Conservation (phyloP, 164 flowering plant species). For the Hamamelis virginiana region DNA sequence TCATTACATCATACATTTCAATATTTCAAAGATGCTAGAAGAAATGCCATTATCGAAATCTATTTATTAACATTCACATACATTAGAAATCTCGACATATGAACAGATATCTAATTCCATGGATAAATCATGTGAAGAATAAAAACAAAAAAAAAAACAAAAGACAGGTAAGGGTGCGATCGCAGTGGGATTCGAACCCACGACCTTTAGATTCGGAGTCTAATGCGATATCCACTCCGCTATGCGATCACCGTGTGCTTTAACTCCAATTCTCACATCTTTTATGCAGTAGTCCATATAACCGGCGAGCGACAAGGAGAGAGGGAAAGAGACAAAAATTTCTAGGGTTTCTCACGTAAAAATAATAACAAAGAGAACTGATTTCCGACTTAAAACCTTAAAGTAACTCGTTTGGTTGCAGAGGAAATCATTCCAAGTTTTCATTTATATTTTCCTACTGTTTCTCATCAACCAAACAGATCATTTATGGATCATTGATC, state of each 20-base stretch:
- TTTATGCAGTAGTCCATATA: background rate
- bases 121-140: constrained; percentile 5
- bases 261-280: background rate
- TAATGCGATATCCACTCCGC: constrained; percentile 99
- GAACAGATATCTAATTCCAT: background rate
- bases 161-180: constrained; percentile 27
- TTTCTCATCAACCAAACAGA: constrained; percentile 1
- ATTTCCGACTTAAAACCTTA: background rate
- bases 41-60: no score
- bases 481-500: background rate
- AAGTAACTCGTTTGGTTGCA: no score
- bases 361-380: background rate
- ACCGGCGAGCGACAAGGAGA: background rate
- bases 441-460: background rate
- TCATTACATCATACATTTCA: no score
- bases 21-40: no score
- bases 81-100: no score
- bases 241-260: constrained; percentile 47
- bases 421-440: no score
- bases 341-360: background rate
- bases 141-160: no score
- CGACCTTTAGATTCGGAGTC: constrained; percentile 99
- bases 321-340: background rate
- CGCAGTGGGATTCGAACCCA: constrained; percentile 99
- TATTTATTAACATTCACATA: no score